phyloP scores from a whole-genome alignment of 768 basidiomycete genomes.

The Cystofilobasidium ferigula region DNA sequence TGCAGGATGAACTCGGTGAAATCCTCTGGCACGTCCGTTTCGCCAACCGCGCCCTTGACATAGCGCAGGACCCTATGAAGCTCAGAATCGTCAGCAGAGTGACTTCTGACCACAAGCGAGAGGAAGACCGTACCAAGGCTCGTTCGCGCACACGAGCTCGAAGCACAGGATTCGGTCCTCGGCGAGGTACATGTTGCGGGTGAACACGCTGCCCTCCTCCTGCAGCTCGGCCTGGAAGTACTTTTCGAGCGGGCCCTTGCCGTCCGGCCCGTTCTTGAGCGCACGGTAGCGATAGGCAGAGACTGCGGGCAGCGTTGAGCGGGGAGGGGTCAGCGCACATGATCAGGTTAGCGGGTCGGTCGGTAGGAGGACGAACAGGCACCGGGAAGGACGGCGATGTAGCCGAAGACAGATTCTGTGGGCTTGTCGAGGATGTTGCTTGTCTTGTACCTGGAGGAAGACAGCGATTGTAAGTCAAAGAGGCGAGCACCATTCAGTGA shows the following conservation, averaged over 20 bases:
- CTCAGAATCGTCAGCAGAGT: neutral
- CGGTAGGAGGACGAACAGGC: conserved; percentile 17
- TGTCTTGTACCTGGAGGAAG: conserved; percentile 30
- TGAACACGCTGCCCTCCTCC: conserved; percentile 29
- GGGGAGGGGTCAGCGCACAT: too few species aligned
- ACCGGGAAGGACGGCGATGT: conserved; percentile 23
- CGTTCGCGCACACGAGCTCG: conserved; percentile 56
- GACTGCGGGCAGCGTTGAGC: neutral
- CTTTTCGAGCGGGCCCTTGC: conserved; percentile 36
- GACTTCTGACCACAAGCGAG: neutral
- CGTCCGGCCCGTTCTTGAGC: conserved; percentile 48
- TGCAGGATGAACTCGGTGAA: conserved; percentile 10
- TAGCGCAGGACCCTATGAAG: conserved; percentile 41
- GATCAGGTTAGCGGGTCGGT: neutral
- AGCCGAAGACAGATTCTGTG: conserved; percentile 64
- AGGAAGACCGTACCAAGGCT: conserved; percentile 5
- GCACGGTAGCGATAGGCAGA: conserved; percentile 51
- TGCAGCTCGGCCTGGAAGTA: conserved; percentile 93
- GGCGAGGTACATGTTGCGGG: conserved; percentile 75
- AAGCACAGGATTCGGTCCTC: conserved; percentile 82
- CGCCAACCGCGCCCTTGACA: conserved; percentile 75
- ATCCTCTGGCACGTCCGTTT: conserved; percentile 82
- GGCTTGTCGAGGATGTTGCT: conserved; percentile 58
- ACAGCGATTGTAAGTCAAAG: neutral
- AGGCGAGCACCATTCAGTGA: too few species aligned